phyloP scores from a whole-genome alignment of 1,139 yeast species.

The Protomyces macrosporus region DNA sequence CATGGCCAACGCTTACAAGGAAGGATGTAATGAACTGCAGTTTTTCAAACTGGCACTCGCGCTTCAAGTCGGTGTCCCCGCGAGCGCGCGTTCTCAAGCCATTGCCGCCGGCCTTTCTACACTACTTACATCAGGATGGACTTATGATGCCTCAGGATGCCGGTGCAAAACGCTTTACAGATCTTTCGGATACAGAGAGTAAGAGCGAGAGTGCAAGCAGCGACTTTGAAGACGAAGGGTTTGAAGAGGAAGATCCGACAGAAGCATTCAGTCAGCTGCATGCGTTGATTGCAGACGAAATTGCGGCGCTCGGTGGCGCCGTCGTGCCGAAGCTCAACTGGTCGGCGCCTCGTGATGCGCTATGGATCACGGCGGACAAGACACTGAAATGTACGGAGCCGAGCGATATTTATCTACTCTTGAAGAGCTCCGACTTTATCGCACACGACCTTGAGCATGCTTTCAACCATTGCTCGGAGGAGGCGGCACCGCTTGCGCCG shows the following conservation, averaged over 20 bases:
- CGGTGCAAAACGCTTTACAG: slow-evolving; percentile 60
- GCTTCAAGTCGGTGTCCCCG: slow-evolving; percentile 50
- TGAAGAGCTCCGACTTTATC: slow-evolving; percentile 83
- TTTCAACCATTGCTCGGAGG: slow-evolving; percentile 45
- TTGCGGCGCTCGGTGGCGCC: slow-evolving; percentile 47
- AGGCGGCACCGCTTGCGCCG: slow-evolving; percentile 29
- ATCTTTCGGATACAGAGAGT: slow-evolving; percentile 43
- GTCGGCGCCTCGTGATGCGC: slow-evolving; percentile 94
- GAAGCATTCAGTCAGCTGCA: slow-evolving; percentile 57
- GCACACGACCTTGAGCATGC: slow-evolving; percentile 77
- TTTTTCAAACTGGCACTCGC: slow-evolving; percentile 66
- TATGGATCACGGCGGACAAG: slow-evolving; percentile 81
- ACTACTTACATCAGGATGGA: slow-evolving; percentile 71
- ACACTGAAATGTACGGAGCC: slow-evolving; percentile 64
- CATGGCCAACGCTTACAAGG: slow-evolving; percentile 16
- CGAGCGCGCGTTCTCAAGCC: slow-evolving; percentile 57
- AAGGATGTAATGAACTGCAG: slow-evolving; percentile 48
- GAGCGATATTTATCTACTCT: slow-evolving; percentile 67
- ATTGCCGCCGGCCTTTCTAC: slow-evolving; percentile 60
- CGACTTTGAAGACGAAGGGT: slow-evolving; percentile 22
- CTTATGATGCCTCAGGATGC: slow-evolving; percentile 56
- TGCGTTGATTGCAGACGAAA: slow-evolving; percentile 45
- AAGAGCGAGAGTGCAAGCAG: slow-evolving; percentile 32
- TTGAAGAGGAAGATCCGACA: slow-evolving; percentile 35
- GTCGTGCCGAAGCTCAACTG: slow-evolving; percentile 89